Evolutionary conservation across 768 basidiomycete species (phyloP).

Genomic region (Leccinum subtestaceum): DNA sequence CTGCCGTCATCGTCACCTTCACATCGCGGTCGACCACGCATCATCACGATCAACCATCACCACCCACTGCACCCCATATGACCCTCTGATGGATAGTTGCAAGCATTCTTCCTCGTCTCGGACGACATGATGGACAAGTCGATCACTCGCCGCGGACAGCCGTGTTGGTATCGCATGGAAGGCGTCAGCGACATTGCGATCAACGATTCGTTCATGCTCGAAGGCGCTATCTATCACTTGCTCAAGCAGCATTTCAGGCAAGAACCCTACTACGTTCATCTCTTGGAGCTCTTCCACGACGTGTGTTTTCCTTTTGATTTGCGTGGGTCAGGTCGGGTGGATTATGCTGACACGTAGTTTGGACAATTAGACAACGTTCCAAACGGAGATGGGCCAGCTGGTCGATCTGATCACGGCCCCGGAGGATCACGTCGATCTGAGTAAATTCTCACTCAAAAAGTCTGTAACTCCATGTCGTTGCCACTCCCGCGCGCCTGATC

Average conservation of each 20-base stretch:
- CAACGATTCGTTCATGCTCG: slow-evolving; percentile 97
- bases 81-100: slow-evolving; percentile 38
- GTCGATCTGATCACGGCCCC: slow-evolving; percentile 96
- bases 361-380: slow-evolving; percentile 55
- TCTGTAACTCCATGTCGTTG: neutral
- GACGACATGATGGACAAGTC: slow-evolving; percentile 97
- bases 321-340: neutral
- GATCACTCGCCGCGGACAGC: slow-evolving; percentile 90
- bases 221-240: slow-evolving; percentile 87
- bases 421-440: slow-evolving; percentile 83
- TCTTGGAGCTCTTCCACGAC: slow-evolving; percentile 91
- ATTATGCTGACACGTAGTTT: neutral
- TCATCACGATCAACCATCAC: neutral
- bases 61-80: neutral
- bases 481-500: neutral
- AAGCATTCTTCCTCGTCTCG: slow-evolving; percentile 93
- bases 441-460: slow-evolving; percentile 86
- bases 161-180: slow-evolving; percentile 85
- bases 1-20: neutral
- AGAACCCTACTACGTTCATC: slow-evolving; percentile 80
- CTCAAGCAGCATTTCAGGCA: slow-evolving; percentile 82
- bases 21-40: neutral
- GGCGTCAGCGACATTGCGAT: slow-evolving; percentile 76
- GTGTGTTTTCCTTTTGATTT: slow-evolving; percentile 35
- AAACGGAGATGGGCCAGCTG: slow-evolving; percentile 95